Evolutionary conservation across 2,329 filamentous ascomycete species (phyloP), one percentile per base, ranked within the genome.

Genomic region (Alternaria triticina): DNA sequence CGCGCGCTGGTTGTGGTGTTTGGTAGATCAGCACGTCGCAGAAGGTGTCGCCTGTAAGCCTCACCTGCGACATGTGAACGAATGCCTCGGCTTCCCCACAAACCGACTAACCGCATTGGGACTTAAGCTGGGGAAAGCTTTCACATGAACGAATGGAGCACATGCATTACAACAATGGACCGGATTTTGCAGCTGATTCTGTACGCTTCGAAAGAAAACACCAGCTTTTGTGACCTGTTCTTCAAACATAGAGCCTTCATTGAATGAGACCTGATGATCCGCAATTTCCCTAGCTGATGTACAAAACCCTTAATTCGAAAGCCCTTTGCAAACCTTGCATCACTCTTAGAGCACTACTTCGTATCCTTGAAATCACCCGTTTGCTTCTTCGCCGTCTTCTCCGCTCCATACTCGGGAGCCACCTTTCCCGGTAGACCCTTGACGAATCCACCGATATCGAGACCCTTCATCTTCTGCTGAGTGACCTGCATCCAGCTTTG

Each of bases 401-500:
- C 50, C 12, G 57, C 52, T 23, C 23, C 33, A 15, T 43, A 43
- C 25, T 52, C 55, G 7, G 54, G 43, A 12, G 43, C 43, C 23
- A 36, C 43, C n/a, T 54, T 60, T 6, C 61, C 57, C 12, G 57
- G 45, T 22, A 49, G 50, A n/a, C 51, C 57, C 50, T 60, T 60
- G 5, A 63, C 36, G 30, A 63, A 56, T 4, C 61, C 46, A 13
- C 61, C 61, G 50, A 74, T 70, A 47, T 74, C 63, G 3, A 72
- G n/a, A 7, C 51, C 65, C 52, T 72, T 78, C 66, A 82, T 76
- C 71, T 82, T 82, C 59, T 81, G 77, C 60, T 79, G 80, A 49
- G 80, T 79, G 74, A 82, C 81, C 33, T 76, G 74, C 67, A 83
- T 74, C 54, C 80, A 81, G 56, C 78, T 82, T 66, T 82, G 74